A percentile compares a stretch with the other conserved stretches of the same genome.
phyloP scores from a whole-genome alignment of 2,329 filamentous ascomycete species.

The Dothistroma pini region DNA sequence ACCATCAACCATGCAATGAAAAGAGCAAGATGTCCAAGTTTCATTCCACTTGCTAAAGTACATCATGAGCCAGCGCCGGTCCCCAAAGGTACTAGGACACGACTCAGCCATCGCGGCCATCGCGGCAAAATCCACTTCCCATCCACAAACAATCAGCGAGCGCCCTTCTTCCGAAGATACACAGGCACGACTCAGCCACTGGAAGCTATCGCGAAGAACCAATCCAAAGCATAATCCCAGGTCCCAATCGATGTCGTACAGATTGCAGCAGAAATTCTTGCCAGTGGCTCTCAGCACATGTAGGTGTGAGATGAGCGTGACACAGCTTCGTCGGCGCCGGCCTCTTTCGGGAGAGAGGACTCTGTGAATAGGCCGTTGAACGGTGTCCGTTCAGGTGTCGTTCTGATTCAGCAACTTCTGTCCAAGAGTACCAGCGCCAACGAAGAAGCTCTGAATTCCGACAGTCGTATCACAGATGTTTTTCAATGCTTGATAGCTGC shows the following conservation, averaged over 20 bases:
- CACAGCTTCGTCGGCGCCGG: conserved; percentile 14
- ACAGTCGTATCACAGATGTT: neutral
- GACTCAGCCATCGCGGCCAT: neutral
- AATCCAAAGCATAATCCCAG: neutral
- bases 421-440: neutral
- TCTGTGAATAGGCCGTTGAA: conserved; percentile 8
- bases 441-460: neutral
- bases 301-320: conserved; percentile 12
- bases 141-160: neutral
- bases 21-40: neutral
- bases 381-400: no score
- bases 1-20: neutral
- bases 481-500: neutral
- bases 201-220: neutral
- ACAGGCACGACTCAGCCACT: neutral
- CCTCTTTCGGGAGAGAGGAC: conserved; percentile 14
- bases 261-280: conserved; percentile 10
- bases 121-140: neutral
- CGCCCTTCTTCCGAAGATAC: neutral
- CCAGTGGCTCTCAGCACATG: conserved; percentile 9
- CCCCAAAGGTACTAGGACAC: neutral
- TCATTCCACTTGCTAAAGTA: neutral
- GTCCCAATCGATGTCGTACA: neutral
- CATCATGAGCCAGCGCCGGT: neutral
- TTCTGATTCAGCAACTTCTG: neutral